phyloP scores from a whole-genome alignment of 2,329 filamentous ascomycete genomes.

The Colletotrichum echinochloae region DNA sequence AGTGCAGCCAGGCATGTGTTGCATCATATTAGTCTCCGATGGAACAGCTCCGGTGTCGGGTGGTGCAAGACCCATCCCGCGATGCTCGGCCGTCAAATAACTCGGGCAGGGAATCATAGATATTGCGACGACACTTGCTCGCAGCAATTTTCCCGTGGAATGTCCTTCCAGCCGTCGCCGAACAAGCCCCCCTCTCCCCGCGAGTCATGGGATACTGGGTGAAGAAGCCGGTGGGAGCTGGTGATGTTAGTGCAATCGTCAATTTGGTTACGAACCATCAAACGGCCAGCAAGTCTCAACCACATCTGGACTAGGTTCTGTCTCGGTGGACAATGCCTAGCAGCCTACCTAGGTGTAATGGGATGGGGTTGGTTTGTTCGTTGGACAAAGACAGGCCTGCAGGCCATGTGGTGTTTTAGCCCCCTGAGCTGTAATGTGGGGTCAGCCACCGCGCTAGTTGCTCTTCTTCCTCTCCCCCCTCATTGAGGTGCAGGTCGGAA shows the following conservation, averaged over 20 bases:
- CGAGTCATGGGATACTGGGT: conserved; percentile 28
- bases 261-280: conserved; percentile 5
- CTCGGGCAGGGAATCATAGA: conserved; percentile 1
- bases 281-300: conserved; percentile 9
- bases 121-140: background rate
- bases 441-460: conserved; percentile 12
- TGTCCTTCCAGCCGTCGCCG: background rate
- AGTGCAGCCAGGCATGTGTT: background rate
- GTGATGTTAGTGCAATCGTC: conserved; percentile 1
- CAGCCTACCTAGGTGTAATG: background rate
- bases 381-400: conserved; percentile 10
- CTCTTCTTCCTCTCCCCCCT: conserved; percentile 1
- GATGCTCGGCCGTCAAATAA: background rate
- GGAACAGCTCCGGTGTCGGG: conserved; percentile 10
- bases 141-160: conserved; percentile 11
- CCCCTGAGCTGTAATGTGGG: conserved; percentile 35
- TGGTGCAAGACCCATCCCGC: conserved; percentile 5
- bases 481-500: conserved; percentile 23
- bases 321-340: conserved; percentile 10
- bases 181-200: background rate
- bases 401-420: conserved; percentile 38
- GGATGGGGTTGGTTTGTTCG: conserved; percentile 15
- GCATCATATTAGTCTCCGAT: conserved; percentile 23
- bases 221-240: conserved; percentile 7
- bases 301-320: conserved; percentile 10